Conservation (phyloP, 2,329 filamentous ascomycete species). For the Catunica adiposa region DNA sequence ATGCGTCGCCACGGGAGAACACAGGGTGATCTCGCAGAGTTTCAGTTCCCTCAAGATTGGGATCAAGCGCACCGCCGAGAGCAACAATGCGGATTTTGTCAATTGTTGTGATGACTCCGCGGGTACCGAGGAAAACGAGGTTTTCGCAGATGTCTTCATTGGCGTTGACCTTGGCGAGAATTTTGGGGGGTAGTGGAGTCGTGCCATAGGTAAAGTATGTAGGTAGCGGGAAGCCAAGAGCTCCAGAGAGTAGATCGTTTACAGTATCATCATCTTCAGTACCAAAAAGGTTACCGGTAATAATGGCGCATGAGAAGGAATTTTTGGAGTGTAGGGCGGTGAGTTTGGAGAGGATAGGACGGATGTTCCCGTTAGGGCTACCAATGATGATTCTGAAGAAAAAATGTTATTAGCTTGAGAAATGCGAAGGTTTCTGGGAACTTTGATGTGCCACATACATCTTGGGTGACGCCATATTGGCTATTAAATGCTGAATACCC, state of each 20-base stretch:
- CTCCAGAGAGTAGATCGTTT: slow-evolving; percentile 51
- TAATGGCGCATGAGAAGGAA: slow-evolving; percentile 67
- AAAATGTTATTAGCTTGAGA: slow-evolving; percentile 12
- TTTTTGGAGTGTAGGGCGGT: slow-evolving; percentile 71
- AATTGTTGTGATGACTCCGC: slow-evolving; percentile 72
- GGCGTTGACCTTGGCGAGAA: slow-evolving; percentile 57
- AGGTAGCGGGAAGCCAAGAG: slow-evolving; percentile 57
- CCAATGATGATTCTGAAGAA: slow-evolving; percentile 58
- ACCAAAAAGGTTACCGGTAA: slow-evolving; percentile 70
- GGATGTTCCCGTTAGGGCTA: slow-evolving; percentile 62
- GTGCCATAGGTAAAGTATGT: slow-evolving; percentile 82
- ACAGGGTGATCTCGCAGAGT: slow-evolving; percentile 60
- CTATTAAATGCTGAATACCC: background rate
- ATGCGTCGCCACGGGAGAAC: slow-evolving; percentile 63
- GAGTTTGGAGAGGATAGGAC: slow-evolving; percentile 63
- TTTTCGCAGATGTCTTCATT: slow-evolving; percentile 73
- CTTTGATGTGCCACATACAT: slow-evolving; percentile 1
- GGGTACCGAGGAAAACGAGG: slow-evolving; percentile 75
- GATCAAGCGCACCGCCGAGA: slow-evolving; percentile 58
- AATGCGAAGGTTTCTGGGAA: background rate
- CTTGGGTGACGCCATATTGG: slow-evolving; percentile 9
- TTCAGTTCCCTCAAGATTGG: slow-evolving; percentile 43
- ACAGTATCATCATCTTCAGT: slow-evolving; percentile 43
- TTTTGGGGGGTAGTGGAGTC: slow-evolving; percentile 48
- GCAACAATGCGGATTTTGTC: slow-evolving; percentile 80